Percentiles rank a stretch among this genome's conserved stretches.
phyloP scores from a whole-genome alignment of 2,329 filamentous ascomycete genomes.

The Aspergillus thermomutatus region DNA sequence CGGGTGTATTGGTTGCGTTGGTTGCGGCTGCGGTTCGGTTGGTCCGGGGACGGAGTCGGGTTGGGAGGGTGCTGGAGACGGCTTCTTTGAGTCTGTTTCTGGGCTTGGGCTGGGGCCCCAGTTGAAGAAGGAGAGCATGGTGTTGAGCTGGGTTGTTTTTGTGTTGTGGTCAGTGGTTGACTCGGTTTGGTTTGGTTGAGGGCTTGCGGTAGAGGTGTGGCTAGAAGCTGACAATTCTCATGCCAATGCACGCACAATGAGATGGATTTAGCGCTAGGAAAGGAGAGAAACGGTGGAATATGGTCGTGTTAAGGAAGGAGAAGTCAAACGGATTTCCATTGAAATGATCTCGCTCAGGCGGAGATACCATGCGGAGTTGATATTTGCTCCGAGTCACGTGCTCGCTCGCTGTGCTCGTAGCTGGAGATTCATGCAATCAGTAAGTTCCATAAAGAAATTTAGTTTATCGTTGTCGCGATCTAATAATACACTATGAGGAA shows the following conservation, averaged over 20 bases:
- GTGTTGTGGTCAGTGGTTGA: not conserved
- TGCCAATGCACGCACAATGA: not conserved
- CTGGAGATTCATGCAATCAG: not conserved
- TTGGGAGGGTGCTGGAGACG: constrained; percentile 10
- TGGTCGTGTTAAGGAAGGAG: not conserved
- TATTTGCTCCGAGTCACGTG: constrained; percentile 6
- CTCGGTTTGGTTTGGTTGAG: not conserved
- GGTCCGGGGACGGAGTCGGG: not conserved
- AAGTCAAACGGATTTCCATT: not conserved
- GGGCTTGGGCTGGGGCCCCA: not conserved
- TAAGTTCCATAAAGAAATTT: not conserved
- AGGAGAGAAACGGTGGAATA: not conserved
- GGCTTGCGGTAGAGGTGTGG: not conserved
- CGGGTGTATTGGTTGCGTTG: too few species aligned
- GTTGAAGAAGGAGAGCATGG: constrained; percentile 26
- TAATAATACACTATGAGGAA: not conserved
- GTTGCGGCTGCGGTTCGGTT: constrained; percentile 5
- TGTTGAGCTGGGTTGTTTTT: constrained; percentile 1
- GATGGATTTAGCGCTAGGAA: not conserved
- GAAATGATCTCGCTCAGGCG: too few species aligned
- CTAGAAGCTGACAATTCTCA: not conserved
- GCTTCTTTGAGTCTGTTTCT: constrained; percentile 1
- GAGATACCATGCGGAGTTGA: not conserved
- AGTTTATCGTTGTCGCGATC: not conserved
- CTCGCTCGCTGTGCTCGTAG: not conserved